These are phyloP conservation scores for Salix caprea DNA, from an alignment of 345 rosid species.

Conservation along the genomic window DNA sequence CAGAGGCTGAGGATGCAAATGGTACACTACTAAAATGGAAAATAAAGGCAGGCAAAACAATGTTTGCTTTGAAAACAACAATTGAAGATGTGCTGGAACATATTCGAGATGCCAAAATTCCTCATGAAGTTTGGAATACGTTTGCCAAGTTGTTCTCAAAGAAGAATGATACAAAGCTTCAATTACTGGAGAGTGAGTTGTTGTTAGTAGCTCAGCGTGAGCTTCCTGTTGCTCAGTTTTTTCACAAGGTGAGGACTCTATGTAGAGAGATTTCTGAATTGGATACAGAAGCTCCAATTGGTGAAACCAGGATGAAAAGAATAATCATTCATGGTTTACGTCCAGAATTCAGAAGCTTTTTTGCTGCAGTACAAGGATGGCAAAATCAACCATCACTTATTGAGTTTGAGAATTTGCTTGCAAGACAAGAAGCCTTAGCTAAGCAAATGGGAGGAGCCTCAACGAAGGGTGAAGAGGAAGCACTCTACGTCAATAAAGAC, in stretches of 20 bases:
- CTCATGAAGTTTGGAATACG: not conserved
- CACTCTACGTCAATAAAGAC: not conserved
- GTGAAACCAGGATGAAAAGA: slow-evolving; percentile 6
- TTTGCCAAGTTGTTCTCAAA: not conserved
- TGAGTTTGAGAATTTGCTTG: slow-evolving; percentile 1
- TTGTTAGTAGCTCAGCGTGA: not conserved
- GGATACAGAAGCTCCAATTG: not conserved
- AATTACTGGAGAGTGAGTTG: not conserved
- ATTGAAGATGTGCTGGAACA: not conserved
- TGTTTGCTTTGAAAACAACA: not conserved
- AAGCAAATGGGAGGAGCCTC: slow-evolving; percentile 5
- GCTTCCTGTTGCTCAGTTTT: not conserved
- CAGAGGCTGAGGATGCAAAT: not conserved
- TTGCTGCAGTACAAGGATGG: slow-evolving; percentile 11
- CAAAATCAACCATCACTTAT: slow-evolving; percentile 4
- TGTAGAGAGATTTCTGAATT: not conserved
- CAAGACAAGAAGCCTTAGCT: not conserved
- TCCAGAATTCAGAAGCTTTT: not conserved
- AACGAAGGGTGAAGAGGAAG: not conserved
- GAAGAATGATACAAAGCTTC: not conserved
- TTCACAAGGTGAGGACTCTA: not conserved
- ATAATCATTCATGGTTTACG: not conserved
- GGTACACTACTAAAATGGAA: not conserved
- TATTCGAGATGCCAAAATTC: not conserved
- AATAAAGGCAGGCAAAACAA: not conserved